These are phyloP conservation scores for Chionographis japonica DNA, from an alignment of 106 monocot genomes.

Conservation along the genomic window DNA sequence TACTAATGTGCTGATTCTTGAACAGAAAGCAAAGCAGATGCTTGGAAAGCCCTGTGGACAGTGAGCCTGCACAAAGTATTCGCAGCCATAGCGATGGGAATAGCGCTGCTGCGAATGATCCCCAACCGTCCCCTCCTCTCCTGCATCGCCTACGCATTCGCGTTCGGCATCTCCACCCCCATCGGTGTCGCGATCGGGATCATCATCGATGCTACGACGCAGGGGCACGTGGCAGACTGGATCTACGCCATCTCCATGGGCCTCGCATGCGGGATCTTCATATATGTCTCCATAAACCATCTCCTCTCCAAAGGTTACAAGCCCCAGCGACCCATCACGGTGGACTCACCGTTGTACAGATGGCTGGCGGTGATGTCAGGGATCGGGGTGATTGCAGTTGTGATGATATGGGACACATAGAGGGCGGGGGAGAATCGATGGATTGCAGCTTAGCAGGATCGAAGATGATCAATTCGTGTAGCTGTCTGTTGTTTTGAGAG, in stretches of 20 bases:
- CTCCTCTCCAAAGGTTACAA: constrained; percentile 64
- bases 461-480: no score
- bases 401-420: constrained; percentile 89
- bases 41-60: constrained; percentile 83
- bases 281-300: constrained; percentile 78
- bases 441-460: no score
- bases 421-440: background rate
- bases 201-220: constrained; percentile 63
- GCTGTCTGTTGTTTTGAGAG: no score
- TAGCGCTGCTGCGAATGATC: constrained; percentile 67
- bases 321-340: constrained; percentile 16
- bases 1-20: no score
- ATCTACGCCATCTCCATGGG: constrained; percentile 86
- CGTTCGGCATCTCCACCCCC: constrained; percentile 75
- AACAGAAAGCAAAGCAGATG: constrained; percentile 66
- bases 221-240: constrained; percentile 79
- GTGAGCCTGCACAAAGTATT: constrained; percentile 79
- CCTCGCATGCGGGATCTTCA: constrained; percentile 66
- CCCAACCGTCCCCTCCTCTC: constrained; percentile 66
- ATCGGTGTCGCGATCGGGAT: constrained; percentile 77
- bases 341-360: constrained; percentile 20
- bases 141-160: constrained; percentile 52
- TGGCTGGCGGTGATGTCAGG: constrained; percentile 59
- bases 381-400: constrained; percentile 68
- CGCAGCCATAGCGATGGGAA: constrained; percentile 83